Conservation (phyloP, 768 basidiomycete species). For the Calvatia gigantea region DNA sequence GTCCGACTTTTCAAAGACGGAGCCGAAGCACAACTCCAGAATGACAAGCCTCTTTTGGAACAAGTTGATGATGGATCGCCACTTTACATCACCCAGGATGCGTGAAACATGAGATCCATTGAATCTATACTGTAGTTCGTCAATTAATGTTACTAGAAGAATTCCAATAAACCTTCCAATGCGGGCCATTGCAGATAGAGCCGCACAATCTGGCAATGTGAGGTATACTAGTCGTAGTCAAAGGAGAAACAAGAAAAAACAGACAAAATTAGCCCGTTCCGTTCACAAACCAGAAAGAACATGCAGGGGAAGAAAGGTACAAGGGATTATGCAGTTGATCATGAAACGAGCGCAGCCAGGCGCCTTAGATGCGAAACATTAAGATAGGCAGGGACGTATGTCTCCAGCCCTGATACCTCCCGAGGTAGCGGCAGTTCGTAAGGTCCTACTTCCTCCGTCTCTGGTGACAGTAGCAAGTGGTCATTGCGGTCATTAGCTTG, state of each 20-base stretch:
- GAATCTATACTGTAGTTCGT: background rate
- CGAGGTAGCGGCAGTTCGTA: conserved; percentile 93
- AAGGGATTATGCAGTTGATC: conserved; percentile 21
- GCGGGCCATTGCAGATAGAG: conserved; percentile 33
- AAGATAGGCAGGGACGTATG: conserved; percentile 90
- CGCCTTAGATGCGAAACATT: conserved; percentile 87
- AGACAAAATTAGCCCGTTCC: background rate
- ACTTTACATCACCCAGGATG: conserved; percentile 19
- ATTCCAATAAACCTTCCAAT: conserved; percentile 27
- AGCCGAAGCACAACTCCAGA: conserved; percentile 33
- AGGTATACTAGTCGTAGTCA: conserved; percentile 29
- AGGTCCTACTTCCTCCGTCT: conserved; percentile 95
- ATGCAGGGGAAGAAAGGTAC: conserved; percentile 28
- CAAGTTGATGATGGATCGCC: conserved; percentile 54
- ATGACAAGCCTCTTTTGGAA: conserved; percentile 42
- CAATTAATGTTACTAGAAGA: background rate
- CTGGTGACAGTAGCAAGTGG: conserved; percentile 91
- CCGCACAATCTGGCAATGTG: conserved; percentile 37
- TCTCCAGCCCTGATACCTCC: conserved; percentile 94
- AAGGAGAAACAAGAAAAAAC: background rate
- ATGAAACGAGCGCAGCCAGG: conserved; percentile 83
- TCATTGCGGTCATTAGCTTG: conserved; percentile 96
- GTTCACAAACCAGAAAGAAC: conserved; percentile 18
- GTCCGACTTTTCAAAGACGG: conserved; percentile 33
- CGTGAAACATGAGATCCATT: background rate